Base-by-base conservation (phyloP, 2,329 filamentous ascomycete species). In the Hansfordia pulvinata region DNA sequence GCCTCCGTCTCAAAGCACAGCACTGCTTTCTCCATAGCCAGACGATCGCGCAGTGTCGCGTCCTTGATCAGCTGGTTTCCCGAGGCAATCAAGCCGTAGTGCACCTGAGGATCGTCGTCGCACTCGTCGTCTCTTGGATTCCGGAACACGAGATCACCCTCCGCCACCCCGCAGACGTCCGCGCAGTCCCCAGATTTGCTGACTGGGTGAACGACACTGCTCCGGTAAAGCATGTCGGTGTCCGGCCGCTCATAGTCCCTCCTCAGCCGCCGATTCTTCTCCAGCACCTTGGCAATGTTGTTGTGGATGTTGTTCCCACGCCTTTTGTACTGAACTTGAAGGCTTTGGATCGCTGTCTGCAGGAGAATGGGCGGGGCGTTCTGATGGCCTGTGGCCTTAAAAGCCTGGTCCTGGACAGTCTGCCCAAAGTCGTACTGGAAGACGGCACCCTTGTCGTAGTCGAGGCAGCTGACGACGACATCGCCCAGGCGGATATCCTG, bases 61-160 rank as follows among this genome's bases (percentile, higher is more conserved):
- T 49, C 26, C 16, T 46, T 44, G 31, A 54, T 46, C 8, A 51
- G 2, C n/a, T 31, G 30, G 23, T 52, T 48, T 1, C 23, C 46
- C 0, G 44, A 52, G 2, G 46, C 51, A 27, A 56, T 51, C 1
- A 45, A 17, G 0, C 53, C 53, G 17, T 50, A 50, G 28, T 54
- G 49, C 3, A 54, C 32, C 8, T 25, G 19, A 6, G 43, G 40
- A 20, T 38, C 38, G 25, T 43, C 34, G 1, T 40, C 31, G 3
- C 36, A 19, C 28, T 39, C 28, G 8, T 14, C 16, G 32, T 17
- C 8, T 34, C 41, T 38, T 13, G 10, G 13, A 14, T 37, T 29
- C 20, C 41, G 27, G 15, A 36, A 33, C 28, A 29, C 30, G 28
- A 23, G 25, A 30, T 37, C 33, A 30, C 29, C 21, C 16, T 11